phyloP scores from a whole-genome alignment of 73 alveolate species.

The Symbiodinium natans region DNA sequence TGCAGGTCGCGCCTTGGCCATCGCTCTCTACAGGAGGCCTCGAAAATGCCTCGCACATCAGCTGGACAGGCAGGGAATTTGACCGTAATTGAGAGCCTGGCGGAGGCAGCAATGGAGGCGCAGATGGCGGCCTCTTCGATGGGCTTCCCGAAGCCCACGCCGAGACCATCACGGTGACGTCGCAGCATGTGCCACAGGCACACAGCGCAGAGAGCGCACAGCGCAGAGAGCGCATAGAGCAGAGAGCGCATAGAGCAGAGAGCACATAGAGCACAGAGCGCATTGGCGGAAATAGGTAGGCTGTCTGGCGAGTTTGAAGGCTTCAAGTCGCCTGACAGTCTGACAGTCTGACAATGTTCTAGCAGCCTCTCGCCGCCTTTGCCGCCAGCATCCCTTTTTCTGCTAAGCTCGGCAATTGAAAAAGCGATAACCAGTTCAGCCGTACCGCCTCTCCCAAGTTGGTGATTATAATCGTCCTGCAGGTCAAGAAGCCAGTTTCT shows the following conservation, averaged over 20 bases:
- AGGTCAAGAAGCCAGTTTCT: slow-evolving; percentile 79
- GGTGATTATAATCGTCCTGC: neutral
- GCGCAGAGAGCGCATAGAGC: neutral
- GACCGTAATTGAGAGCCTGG: neutral
- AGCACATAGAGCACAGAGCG: no score
- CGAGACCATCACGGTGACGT: slow-evolving; percentile 9
- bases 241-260: neutral
- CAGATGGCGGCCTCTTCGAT: slow-evolving; percentile 47
- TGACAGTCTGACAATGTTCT: no score
- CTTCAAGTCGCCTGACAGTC: no score
- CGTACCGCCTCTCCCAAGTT: no score
- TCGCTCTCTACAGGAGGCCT: neutral
- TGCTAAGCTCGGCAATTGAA: no score
- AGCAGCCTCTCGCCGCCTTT: no score
- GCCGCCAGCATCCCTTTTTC: no score
- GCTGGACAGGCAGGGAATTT: no score
- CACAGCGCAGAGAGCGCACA: neutral
- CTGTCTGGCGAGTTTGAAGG: no score
- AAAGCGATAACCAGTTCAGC: no score
- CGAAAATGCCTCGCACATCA: no score
- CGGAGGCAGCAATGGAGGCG: slow-evolving; percentile 7
- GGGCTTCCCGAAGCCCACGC: slow-evolving; percentile 45
- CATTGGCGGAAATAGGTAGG: no score
- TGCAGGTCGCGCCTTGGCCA: neutral
- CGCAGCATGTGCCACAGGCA: slow-evolving; percentile 59